Conservation (phyloP, 2,329 filamentous ascomycete genomes). For the Stemphylium lycopersici region DNA sequence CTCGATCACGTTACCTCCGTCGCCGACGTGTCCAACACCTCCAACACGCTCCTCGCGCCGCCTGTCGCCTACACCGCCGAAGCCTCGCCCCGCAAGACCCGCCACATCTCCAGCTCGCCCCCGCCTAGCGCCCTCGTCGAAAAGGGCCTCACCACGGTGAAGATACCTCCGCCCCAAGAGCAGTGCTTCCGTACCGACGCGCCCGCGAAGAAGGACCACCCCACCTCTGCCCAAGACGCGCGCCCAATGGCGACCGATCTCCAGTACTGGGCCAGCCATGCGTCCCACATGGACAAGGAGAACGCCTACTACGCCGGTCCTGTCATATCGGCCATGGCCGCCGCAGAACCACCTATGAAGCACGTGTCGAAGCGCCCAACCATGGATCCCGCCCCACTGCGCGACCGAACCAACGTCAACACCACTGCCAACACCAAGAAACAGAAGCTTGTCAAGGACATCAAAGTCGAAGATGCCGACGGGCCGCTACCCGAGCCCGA, state of each 20-base stretch:
- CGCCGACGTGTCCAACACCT: slow-evolving; percentile 57
- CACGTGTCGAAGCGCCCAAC: slow-evolving; percentile 63
- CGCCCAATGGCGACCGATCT: slow-evolving; percentile 56
- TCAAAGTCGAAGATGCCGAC: slow-evolving; percentile 50
- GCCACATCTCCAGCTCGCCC: slow-evolving; percentile 63
- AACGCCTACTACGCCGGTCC: slow-evolving; percentile 52
- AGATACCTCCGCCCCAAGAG: slow-evolving; percentile 68
- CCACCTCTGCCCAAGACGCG: slow-evolving; percentile 53
- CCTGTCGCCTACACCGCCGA: slow-evolving; percentile 57
- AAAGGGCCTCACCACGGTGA: slow-evolving; percentile 69
- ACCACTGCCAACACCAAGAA: slow-evolving; percentile 57
- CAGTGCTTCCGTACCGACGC: slow-evolving; percentile 67
- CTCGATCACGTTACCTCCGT: slow-evolving; percentile 54
- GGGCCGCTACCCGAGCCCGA: slow-evolving; percentile 70
- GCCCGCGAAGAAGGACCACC: slow-evolving; percentile 67
- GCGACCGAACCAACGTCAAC: slow-evolving; percentile 59
- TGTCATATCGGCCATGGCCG: slow-evolving; percentile 40
- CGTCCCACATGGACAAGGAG: slow-evolving; percentile 56
- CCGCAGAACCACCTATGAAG: slow-evolving; percentile 39
- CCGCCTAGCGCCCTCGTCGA: slow-evolving; percentile 63
- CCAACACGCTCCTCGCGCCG: slow-evolving; percentile 72
- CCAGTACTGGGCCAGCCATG: slow-evolving; percentile 57
- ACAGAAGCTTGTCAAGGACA: slow-evolving; percentile 61
- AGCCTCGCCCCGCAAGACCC: slow-evolving; percentile 73
- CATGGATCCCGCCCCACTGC: slow-evolving; percentile 74